A percentile compares a stretch with the other conserved stretches of the same genome.
These are phyloP conservation scores for Thelephora terrestris DNA, from an alignment of 1,284 basidiomycete genomes.

Conservation along the genomic window DNA sequence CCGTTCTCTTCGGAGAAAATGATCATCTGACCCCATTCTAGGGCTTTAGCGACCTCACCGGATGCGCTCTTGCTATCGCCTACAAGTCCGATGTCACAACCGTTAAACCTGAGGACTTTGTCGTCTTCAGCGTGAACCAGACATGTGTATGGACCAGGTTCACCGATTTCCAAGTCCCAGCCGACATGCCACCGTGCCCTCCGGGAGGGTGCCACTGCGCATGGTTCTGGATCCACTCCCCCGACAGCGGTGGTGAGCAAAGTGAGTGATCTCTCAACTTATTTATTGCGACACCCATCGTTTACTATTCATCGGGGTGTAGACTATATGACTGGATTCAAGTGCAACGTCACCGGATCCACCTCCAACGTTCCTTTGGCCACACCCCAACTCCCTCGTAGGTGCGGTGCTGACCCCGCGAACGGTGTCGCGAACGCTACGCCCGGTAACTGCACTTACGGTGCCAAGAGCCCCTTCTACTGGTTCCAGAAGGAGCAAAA, in stretches of 20 bases:
- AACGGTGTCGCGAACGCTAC: constrained; percentile 29
- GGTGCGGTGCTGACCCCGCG: constrained; percentile 45
- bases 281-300: not conserved
- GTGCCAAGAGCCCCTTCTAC: constrained; percentile 55
- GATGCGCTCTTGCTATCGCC: constrained; percentile 61
- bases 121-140: constrained; percentile 65
- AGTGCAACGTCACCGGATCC: constrained; percentile 53
- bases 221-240: constrained; percentile 64
- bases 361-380: constrained; percentile 43
- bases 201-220: constrained; percentile 55
- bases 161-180: constrained; percentile 57
- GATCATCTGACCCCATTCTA: not conserved
- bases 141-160: constrained; percentile 60
- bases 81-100: constrained; percentile 49
- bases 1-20: not conserved
- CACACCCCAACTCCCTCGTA: constrained; percentile 37
- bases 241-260: constrained; percentile 35
- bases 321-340: constrained; percentile 71
- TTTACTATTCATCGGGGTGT: not conserved
- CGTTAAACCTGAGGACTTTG: constrained; percentile 56
- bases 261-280: constrained; percentile 22
- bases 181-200: constrained; percentile 57
- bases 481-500: constrained; percentile 54
- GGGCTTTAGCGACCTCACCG: constrained; percentile 42
- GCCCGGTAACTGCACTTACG: constrained; percentile 59